These are phyloP conservation scores for Fistulinella cinereoalba DNA, from an alignment of 1,284 basidiomycete genomes.

Conservation along the genomic window DNA sequence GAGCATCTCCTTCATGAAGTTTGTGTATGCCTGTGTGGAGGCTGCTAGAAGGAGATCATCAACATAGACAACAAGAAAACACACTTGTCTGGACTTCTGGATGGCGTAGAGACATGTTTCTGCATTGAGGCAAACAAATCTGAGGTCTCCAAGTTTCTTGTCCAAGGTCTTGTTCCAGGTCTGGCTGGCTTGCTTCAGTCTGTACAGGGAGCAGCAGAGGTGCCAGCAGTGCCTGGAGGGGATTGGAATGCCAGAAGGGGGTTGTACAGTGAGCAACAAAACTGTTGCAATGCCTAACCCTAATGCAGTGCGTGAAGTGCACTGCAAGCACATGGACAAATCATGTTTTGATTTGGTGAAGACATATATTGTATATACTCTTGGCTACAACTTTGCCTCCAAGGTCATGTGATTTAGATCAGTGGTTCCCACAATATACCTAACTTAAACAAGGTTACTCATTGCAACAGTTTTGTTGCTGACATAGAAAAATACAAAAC, in stretches of 20 bases:
- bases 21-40: too few relatives aligned
- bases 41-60: too few relatives aligned
- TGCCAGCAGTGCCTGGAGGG: constrained; percentile 1
- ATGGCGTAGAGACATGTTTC: neutral
- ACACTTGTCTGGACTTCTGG: too few relatives aligned
- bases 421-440: neutral
- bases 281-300: too few relatives aligned
- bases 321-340: too few relatives aligned
- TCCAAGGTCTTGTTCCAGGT: neutral
- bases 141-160: neutral
- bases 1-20: too few relatives aligned
- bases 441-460: neutral
- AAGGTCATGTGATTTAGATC: neutral
- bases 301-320: too few relatives aligned
- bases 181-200: neutral
- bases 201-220: neutral
- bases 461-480: neutral
- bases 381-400: neutral
- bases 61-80: too few relatives aligned
- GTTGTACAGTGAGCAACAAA: too few relatives aligned
- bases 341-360: too few relatives aligned
- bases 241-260: neutral
- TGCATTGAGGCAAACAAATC: neutral
- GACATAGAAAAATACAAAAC: neutral
- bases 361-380: neutral